These are phyloP conservation scores for Rutstroemia sp. DNA, from an alignment of 2,329 filamentous ascomycete species.

Conservation along the genomic window DNA sequence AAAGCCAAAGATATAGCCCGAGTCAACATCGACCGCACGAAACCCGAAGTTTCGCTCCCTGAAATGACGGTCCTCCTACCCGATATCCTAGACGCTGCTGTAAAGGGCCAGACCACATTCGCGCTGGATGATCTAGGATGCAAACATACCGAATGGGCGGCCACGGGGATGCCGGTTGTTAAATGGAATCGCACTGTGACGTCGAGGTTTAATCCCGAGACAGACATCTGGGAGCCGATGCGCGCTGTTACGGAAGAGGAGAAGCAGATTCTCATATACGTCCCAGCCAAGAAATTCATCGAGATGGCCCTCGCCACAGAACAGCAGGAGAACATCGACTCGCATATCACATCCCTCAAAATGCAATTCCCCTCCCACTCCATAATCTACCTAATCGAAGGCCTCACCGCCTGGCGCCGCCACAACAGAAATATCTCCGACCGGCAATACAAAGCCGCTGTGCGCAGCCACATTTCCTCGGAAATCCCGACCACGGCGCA, in stretches of 20 bases:
- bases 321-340: conserved; percentile 42
- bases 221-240: conserved; percentile 43
- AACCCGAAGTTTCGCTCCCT: conserved; percentile 64
- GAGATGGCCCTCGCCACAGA: conserved; percentile 44
- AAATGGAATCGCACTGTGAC: conserved; percentile 47
- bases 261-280: conserved; percentile 45
- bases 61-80: conserved; percentile 76
- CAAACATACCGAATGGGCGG: conserved; percentile 38
- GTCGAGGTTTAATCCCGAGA: conserved; percentile 39
- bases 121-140: conserved; percentile 46
- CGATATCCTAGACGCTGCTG: conserved; percentile 37
- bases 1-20: conserved; percentile 59
- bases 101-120: conserved; percentile 37
- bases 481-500: conserved; percentile 23
- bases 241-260: conserved; percentile 36
- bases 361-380: conserved; percentile 43
- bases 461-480: conserved; percentile 42
- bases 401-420: conserved; percentile 55
- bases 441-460: conserved; percentile 57
- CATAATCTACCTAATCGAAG: conserved; percentile 66
- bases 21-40: conserved; percentile 64
- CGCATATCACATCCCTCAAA: conserved; percentile 51
- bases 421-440: conserved; percentile 64
- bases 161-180: conserved; percentile 37
- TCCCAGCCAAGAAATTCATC: conserved; percentile 60